Percentiles rank a stretch among this genome's conserved stretches.
Conservation (phyloP, 148 eudicot genomes). For the Arbutus unedo region DNA sequence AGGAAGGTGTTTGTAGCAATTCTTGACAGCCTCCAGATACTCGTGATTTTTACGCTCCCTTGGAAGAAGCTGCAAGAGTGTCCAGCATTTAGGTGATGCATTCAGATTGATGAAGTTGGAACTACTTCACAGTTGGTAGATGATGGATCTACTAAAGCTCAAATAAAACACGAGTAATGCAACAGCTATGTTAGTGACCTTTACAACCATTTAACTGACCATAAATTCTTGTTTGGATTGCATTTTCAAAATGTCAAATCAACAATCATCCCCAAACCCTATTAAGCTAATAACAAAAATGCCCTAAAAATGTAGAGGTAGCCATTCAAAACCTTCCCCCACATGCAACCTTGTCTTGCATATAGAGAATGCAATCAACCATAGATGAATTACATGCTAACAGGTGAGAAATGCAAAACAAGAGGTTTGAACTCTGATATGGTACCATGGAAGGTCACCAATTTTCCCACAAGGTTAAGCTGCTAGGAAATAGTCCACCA, state of each 20-base stretch:
- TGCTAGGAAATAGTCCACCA: conserved; percentile 2
- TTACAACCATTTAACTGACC: not conserved
- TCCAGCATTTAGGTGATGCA: conserved; percentile 10
- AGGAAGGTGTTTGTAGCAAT: conserved; percentile 81
- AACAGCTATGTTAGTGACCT: not conserved
- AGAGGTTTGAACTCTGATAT: not conserved
- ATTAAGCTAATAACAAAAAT: not conserved
- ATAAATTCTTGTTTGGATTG: not conserved
- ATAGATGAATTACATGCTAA: not conserved
- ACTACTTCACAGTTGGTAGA: not conserved
- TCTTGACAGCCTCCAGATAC: conserved; percentile 68
- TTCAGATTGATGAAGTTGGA: not conserved
- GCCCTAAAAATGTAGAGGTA: not conserved
- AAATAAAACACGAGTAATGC: not conserved
- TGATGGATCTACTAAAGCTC: not conserved
- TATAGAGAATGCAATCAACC: not conserved
- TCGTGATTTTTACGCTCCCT: conserved; percentile 85
- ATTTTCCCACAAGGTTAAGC: not conserved
- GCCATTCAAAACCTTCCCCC: not conserved
- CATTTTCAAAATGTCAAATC: not conserved
- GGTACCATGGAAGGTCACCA: not conserved
- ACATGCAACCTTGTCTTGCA: not conserved
- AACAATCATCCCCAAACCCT: not conserved
- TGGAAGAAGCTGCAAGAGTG: conserved; percentile 67
- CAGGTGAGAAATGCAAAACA: not conserved